Base-by-base conservation (phyloP, 2,329 filamentous ascomycete genomes). In the Stachybotrys chlorohalonatus region DNA sequence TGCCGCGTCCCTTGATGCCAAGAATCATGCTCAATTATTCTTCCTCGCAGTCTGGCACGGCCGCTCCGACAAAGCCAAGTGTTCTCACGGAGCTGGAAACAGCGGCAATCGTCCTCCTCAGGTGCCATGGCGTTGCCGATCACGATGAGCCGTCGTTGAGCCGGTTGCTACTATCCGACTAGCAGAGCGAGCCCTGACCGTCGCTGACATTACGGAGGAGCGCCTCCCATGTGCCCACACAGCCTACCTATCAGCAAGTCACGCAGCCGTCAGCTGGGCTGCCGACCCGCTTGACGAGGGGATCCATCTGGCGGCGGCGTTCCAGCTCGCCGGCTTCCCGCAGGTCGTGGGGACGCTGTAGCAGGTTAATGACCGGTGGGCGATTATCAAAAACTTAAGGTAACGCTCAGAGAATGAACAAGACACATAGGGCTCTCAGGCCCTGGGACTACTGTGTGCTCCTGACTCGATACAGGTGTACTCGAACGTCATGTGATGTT, bases 171-270 rank as follows among this genome's bases (percentile, higher is more conserved):
- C 46, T 62, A 4, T 15, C 56, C 2, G 55, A 59, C 31, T 46
- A 31, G 36, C 7, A 42, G 2, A n/a, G 36, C 1, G 16, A 55
- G 11, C 58, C 54, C 47, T 64, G 0, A 58, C 57, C 1, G 58
- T 63, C 2, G 51, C 45, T 0, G 54, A 55, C 49, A 52, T 64
- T 3, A 55, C 58, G 4, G 58, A 62, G 4, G 46, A 46, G 1
- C 55, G 63, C 31, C 48, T 68, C 0, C 53, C 54, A 1, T 13
- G 56, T 1, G 7, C 49, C 1, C 3, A 54, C 1, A 66, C 66
- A 2, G 71, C 66, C 0, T 74, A 70, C 48, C 67, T 74, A 5
- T 74, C 71, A 3, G 70, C 70, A 0, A 74, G 70, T 51, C 60
- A 56, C 1, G 73, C 71, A 0, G 66, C 66, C 0, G 45, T 57